Evolutionary conservation across 257 asterid genomes (phyloP).

Genomic region (Solanum ossicruentum): DNA sequence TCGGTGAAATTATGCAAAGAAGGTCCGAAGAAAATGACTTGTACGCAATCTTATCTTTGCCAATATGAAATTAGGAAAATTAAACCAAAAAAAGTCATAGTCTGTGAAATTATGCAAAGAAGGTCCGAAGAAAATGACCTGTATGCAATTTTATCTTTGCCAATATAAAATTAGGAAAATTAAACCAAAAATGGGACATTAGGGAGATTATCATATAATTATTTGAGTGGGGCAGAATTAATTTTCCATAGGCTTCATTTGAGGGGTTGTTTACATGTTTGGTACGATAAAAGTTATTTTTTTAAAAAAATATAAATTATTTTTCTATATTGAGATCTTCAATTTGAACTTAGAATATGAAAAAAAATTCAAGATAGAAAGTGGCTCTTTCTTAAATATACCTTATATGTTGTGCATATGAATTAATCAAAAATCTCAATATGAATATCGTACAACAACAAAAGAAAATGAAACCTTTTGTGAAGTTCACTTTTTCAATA

Average conservation of each 20-base stretch:
- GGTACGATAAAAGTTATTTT: not conserved
- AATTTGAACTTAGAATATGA: not conserved
- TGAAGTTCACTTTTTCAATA: constrained; percentile 12
- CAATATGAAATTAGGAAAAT: too few relatives aligned
- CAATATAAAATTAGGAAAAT: too few relatives aligned
- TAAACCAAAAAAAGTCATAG: too few relatives aligned
- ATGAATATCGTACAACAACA: rapidly evolving
- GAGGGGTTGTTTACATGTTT: not conserved
- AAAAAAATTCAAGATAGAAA: not conserved
- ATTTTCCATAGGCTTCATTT: not conserved
- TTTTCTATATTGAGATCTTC: too few relatives aligned
- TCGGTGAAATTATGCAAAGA: too few relatives aligned
- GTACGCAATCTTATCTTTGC: too few relatives aligned
- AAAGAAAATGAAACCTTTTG: constrained; percentile 5
- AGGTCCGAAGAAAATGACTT: too few relatives aligned
- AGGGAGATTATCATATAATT: not conserved
- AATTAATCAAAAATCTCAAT: not conserved
- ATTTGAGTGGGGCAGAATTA: not conserved
- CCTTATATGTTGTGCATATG: rapidly evolving
- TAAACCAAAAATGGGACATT: not conserved
- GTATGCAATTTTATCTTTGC: too few relatives aligned
- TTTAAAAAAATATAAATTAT: too few relatives aligned
- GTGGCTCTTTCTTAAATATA: not conserved
- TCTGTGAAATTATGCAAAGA: too few relatives aligned
- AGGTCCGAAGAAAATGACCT: too few relatives aligned